Percentiles rank a stretch among this genome's conserved stretches.
Conservation (phyloP, 2,329 filamentous ascomycete species). For the Plenodomus tracheiphilus region DNA sequence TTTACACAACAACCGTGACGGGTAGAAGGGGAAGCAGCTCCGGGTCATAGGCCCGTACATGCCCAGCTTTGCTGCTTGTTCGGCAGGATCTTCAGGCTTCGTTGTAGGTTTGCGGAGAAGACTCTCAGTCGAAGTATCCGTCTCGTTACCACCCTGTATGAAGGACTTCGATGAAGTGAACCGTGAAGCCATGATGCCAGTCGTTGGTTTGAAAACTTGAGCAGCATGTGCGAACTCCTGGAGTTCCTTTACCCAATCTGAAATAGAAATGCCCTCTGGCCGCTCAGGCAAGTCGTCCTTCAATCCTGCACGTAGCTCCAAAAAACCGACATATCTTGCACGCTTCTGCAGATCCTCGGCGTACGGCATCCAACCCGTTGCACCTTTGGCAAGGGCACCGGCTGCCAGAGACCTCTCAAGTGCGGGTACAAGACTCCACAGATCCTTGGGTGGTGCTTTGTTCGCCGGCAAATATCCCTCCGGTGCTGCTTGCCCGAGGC, state of each 20-base stretch:
- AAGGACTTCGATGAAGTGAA: conserved; percentile 68
- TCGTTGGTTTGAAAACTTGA: conserved; percentile 86
- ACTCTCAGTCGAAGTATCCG: conserved; percentile 32
- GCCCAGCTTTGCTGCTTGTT: conserved; percentile 82
- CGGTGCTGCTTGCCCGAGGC: conserved; percentile 71
- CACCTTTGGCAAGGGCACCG: conserved; percentile 52
- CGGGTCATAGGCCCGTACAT: conserved; percentile 94
- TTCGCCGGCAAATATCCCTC: conserved; percentile 66
- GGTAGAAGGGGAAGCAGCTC: conserved; percentile 71
- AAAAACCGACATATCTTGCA: conserved; percentile 76
- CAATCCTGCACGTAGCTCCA: conserved; percentile 72
- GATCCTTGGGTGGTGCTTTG: conserved; percentile 61
- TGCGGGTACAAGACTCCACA: conserved; percentile 53
- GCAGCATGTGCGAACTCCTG: conserved; percentile 75
- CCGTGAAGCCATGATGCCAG: conserved; percentile 87
- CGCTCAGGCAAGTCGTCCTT: conserved; percentile 62
- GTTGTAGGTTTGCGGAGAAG: conserved; percentile 53
- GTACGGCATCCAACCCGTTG: conserved; percentile 77
- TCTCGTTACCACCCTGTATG: conserved; percentile 24
- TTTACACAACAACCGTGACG: conserved; percentile 86
- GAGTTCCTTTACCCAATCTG: conserved; percentile 81
- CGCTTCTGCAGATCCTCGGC: conserved; percentile 79
- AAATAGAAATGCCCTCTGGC: conserved; percentile 55
- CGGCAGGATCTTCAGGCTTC: conserved; percentile 74
- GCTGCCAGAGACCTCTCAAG: conserved; percentile 48